Conservation (phyloP, 1,284 basidiomycete species). For the Ganoderma sinense region DNA sequence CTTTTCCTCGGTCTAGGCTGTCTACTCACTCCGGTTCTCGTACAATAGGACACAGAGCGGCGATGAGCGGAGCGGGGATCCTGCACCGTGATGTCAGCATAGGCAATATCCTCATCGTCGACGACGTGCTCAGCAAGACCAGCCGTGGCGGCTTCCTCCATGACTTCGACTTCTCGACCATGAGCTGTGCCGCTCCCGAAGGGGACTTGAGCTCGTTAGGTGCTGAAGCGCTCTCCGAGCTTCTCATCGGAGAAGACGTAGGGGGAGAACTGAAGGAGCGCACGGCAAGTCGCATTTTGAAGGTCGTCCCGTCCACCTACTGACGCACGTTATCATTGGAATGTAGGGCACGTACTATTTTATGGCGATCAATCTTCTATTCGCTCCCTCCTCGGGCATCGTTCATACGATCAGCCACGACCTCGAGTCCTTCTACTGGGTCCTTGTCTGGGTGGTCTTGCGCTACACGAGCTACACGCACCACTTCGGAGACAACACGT, state of each 20-base stretch:
- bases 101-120: conserved; percentile 17
- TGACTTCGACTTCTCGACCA: conserved; percentile 21
- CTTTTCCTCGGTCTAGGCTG: not conserved
- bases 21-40: not conserved
- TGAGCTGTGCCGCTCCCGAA: conserved; percentile 1
- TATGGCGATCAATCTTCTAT: conserved; percentile 18
- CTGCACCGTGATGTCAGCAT: conserved; percentile 24
- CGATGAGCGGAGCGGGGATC: conserved; percentile 2
- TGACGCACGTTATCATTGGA: not conserved
- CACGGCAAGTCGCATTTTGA: conserved; percentile 15
- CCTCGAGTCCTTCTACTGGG: conserved; percentile 16
- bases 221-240: not conserved
- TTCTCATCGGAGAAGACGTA: not conserved
- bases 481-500: not conserved
- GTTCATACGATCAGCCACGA: conserved; percentile 1
- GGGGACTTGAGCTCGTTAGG: not conserved
- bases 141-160: conserved; percentile 18
- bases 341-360: conserved; percentile 24
- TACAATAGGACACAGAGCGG: conserved; percentile 14
- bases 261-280: conserved; percentile 8
- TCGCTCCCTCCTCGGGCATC: not conserved
- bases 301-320: not conserved
- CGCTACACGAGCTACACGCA: conserved; percentile 1
- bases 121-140: not conserved
- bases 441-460: conserved; percentile 14